Base-by-base conservation (phyloP, 306 rosid genomes). In the Vigna hirtella region DNA sequence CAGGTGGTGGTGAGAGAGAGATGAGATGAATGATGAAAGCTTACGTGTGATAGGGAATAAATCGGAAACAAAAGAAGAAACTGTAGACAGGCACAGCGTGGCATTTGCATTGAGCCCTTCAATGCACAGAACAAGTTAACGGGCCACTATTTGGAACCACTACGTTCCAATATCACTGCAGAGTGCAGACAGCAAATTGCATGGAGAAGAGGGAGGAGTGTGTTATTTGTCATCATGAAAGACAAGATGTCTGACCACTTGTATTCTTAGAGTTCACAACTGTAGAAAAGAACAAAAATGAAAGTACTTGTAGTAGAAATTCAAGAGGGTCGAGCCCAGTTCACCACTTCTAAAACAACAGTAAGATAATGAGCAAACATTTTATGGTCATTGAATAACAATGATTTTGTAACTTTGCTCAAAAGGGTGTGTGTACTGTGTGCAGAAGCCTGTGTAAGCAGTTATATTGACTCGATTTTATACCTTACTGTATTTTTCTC, bases 41-140 rank as follows among this genome's bases (percentile, higher is more conserved):
- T 34, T 63, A 18, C n/a, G 51, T 38, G 70, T 65, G 30, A 40
- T 16, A 38, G 70, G 32, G 51, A 65, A 65, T 65, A 9, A n/a
- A 38, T 17, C 18, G n/a, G 24, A 38, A 65, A 18, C n/a, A 65
- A 65, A 38, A 40, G 49, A 64, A 64, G 49, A 16, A 36, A 64
- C 20, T 7, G 42, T 28, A 9, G 64, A 24, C 65, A 26, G 67
- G 2, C 67, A 30, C 22, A 30, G 43, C 5, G 12, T 16, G 2
- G 48, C 47, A 34, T 63, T 36, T 62, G 70, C 70, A 38, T 64
- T 64, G 70, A 64, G 49, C 70, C 70, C 48, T 64, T 64, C 49
- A 64, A 64, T 64, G 69, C 48, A 36, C 69, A 34, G 14, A 34
- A 32, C 15, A n/a, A 22, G 45, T 11, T 62, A 62, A 13, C 20